Evolutionary conservation across 2,329 filamentous ascomycete genomes (phyloP).

Genomic region (Stachybotrys elegans): DNA sequence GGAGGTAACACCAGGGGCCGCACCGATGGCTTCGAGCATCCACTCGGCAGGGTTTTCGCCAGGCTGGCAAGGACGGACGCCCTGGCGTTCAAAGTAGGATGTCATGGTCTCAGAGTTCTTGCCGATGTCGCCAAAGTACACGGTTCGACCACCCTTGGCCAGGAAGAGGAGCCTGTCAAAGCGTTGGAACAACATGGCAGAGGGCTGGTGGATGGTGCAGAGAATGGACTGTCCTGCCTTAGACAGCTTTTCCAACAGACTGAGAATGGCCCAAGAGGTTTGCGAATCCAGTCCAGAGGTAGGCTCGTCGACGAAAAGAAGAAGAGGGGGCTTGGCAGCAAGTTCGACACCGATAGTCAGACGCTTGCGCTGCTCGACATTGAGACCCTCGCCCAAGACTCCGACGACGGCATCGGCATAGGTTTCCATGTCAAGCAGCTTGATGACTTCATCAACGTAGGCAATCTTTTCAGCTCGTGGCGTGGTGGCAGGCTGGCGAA

Average conservation of each 20-base stretch:
- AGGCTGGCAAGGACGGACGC: slow-evolving; percentile 55
- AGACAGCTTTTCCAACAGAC: slow-evolving; percentile 62
- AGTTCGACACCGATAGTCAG: slow-evolving; percentile 46
- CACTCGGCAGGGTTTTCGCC: slow-evolving; percentile 75
- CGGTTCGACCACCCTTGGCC: slow-evolving; percentile 65
- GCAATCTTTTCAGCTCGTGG: slow-evolving; percentile 42
- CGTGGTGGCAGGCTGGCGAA: slow-evolving; percentile 38
- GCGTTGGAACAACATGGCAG: slow-evolving; percentile 28
- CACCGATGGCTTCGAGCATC: slow-evolving; percentile 60
- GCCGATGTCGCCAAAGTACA: slow-evolving; percentile 76
- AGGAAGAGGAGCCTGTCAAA: slow-evolving; percentile 59
- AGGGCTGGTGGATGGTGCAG: slow-evolving; percentile 49
- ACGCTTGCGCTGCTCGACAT: slow-evolving; percentile 46
- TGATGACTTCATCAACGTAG: slow-evolving; percentile 49
- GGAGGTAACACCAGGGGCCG: slow-evolving; percentile 54
- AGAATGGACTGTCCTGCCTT: slow-evolving; percentile 44
- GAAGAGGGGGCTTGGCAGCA: slow-evolving; percentile 36
- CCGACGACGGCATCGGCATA: slow-evolving; percentile 50
- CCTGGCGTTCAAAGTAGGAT: slow-evolving; percentile 69
- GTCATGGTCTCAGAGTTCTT: slow-evolving; percentile 61
- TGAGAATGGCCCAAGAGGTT: slow-evolving; percentile 67
- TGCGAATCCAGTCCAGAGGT: slow-evolving; percentile 52
- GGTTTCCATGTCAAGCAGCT: slow-evolving; percentile 49
- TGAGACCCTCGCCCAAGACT: slow-evolving; percentile 37
- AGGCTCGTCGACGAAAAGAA: slow-evolving; percentile 51